Percentiles rank a stretch among this genome's conserved stretches.
phyloP scores from a whole-genome alignment of 2,329 filamentous ascomycete species.

The Ambrosiella beaveri region DNA sequence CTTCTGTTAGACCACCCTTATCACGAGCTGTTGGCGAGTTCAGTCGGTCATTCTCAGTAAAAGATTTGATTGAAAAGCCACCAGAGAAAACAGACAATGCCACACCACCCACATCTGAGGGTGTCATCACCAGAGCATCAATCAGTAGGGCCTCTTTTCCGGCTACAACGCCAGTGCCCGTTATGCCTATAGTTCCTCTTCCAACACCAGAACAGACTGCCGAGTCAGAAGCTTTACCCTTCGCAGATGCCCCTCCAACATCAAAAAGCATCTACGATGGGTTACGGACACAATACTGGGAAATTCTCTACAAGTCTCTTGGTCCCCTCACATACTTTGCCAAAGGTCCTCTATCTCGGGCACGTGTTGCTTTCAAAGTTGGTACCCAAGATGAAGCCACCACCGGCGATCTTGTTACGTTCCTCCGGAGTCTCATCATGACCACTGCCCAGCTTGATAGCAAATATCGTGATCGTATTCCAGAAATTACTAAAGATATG shows the following conservation, averaged over 20 bases:
- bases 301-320: constrained; percentile 46
- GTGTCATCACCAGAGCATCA: neutral
- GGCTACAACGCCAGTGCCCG: neutral
- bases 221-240: neutral
- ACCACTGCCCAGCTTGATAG: constrained; percentile 54
- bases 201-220: neutral
- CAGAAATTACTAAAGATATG: constrained; percentile 40
- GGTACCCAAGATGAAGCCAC: constrained; percentile 42
- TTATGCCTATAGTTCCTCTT: neutral
- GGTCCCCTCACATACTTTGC: constrained; percentile 70
- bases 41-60: neutral
- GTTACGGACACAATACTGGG: constrained; percentile 40
- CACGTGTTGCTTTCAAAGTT: constrained; percentile 51
- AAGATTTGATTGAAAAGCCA: neutral
- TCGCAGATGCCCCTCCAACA: constrained; percentile 17
- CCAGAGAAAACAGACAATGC: neutral
- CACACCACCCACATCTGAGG: constrained; percentile 1
- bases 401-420: constrained; percentile 46
- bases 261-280: constrained; percentile 38
- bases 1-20: neutral
- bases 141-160: neutral
- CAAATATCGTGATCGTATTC: constrained; percentile 59
- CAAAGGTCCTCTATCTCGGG: constrained; percentile 62
- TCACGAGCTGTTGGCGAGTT: constrained; percentile 3
- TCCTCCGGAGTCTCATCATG: constrained; percentile 51